Evolutionary conservation across 495 filamentous ascomycete genomes (phyloP).

Genomic region (Penicillium mononematosum): DNA sequence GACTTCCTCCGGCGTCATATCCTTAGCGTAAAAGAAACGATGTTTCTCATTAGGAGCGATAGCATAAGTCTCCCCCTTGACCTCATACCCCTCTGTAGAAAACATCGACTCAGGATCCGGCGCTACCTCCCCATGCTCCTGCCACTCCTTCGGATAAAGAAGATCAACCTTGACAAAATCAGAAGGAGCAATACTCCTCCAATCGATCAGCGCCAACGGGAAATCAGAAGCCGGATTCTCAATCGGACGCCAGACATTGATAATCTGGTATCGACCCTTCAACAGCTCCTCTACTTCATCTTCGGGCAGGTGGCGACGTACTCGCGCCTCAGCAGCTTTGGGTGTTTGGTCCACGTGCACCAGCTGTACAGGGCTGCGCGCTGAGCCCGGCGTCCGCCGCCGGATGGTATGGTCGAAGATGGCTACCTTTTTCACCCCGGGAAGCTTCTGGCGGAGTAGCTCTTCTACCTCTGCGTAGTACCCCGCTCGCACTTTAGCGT

Average conservation of each 20-base stretch:
- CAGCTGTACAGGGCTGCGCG: conserved; percentile 60
- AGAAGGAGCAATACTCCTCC: conserved; percentile 53
- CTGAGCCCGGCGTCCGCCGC: conserved; percentile 49
- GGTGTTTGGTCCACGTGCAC: conserved; percentile 85
- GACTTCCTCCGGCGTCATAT: conserved; percentile 56
- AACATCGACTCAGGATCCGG: conserved; percentile 62
- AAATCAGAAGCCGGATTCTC: conserved; percentile 65
- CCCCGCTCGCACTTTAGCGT: conserved; percentile 57
- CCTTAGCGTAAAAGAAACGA: conserved; percentile 14
- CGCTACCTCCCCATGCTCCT: conserved; percentile 69
- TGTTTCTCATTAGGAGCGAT: conserved; percentile 16
- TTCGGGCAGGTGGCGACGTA: conserved; percentile 59
- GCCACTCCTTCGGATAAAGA: conserved; percentile 65
- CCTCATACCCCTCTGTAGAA: conserved; percentile 62
- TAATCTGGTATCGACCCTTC: conserved; percentile 67
- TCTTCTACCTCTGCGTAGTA: conserved; percentile 82
- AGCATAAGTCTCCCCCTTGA: conserved; percentile 18
- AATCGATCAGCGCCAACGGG: conserved; percentile 71
- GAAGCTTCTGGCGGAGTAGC: conserved; percentile 61
- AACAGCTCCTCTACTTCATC: conserved; percentile 59
- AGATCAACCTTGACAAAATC: conserved; percentile 73
- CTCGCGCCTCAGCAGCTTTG: conserved; percentile 57
- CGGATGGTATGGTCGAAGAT: conserved; percentile 95
- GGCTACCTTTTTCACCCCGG: conserved; percentile 60
- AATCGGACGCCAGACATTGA: conserved; percentile 87